These are phyloP conservation scores for Symbiodinium pilosum DNA, from an alignment of 73 alveolate genomes.

Conservation along the genomic window DNA sequence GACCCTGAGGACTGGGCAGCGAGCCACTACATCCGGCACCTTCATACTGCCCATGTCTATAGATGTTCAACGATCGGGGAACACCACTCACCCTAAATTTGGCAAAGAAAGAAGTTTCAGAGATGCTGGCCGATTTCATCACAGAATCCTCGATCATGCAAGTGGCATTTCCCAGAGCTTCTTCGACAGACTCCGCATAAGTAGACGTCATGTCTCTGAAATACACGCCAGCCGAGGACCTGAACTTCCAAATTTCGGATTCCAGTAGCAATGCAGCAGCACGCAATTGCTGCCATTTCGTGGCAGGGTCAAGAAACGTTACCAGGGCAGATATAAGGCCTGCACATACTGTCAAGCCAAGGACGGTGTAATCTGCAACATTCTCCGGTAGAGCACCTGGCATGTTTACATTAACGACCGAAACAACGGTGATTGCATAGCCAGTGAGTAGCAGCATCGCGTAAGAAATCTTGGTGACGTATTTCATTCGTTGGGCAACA, in stretches of 20 bases:
- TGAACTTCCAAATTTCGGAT: background rate
- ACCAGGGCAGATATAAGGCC: slow-evolving; percentile 10
- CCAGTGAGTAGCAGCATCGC: slow-evolving; percentile 9
- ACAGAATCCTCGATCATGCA: background rate
- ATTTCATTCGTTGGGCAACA: slow-evolving; percentile 7
- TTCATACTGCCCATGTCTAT: slow-evolving; percentile 21
- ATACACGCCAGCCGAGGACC: slow-evolving; percentile 7
- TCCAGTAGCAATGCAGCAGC: slow-evolving; percentile 20
- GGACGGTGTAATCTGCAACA: background rate
- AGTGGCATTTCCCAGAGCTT: background rate
- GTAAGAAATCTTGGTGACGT: background rate
- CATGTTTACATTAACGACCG: background rate
- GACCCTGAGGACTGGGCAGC: background rate
- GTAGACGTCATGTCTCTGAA: background rate
- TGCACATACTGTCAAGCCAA: slow-evolving; percentile 1
- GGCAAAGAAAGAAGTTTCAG: slow-evolving; percentile 1
- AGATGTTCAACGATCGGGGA: background rate
- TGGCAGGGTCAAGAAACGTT: background rate
- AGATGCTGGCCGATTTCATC: background rate
- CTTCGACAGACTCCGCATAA: background rate
- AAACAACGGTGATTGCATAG: background rate
- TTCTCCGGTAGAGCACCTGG: background rate
- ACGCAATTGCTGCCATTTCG: slow-evolving; percentile 30
- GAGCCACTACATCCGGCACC: background rate
- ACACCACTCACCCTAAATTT: background rate